Evolutionary conservation across 495 filamentous ascomycete species (phyloP).

Genomic region (Acidiella bohemica): DNA sequence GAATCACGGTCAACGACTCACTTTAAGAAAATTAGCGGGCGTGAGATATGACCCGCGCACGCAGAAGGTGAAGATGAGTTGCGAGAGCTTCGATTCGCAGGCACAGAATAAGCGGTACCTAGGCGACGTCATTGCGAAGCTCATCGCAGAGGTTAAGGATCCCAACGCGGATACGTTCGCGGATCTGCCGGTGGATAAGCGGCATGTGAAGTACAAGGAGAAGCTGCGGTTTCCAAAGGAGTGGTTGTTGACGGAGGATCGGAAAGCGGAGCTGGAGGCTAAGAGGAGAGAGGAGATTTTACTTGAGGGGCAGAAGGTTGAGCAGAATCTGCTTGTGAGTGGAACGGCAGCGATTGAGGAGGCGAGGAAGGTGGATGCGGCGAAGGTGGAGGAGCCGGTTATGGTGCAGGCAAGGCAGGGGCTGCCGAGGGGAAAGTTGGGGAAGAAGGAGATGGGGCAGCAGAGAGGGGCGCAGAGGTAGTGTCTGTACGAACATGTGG

Average conservation of each 20-base stretch:
- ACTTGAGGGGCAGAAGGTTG: slow-evolving; percentile 35
- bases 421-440: slow-evolving; percentile 7
- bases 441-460: slow-evolving; percentile 15
- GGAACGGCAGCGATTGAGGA: slow-evolving; percentile 40
- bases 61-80: slow-evolving; percentile 75
- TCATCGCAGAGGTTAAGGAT: slow-evolving; percentile 65
- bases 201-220: slow-evolving; percentile 63
- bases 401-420: slow-evolving; percentile 19
- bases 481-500: neutral
- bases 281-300: slow-evolving; percentile 37
- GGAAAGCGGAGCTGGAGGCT: slow-evolving; percentile 48
- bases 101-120: slow-evolving; percentile 96
- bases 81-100: slow-evolving; percentile 70
- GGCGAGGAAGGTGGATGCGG: slow-evolving; percentile 23
- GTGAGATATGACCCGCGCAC: slow-evolving; percentile 81
- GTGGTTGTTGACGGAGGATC: slow-evolving; percentile 65
- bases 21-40: slow-evolving; percentile 78
- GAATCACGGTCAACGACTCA: slow-evolving; percentile 51
- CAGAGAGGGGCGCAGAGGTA: slow-evolving; percentile 2
- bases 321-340: slow-evolving; percentile 40
- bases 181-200: slow-evolving; percentile 79
- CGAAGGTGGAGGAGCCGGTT: slow-evolving; percentile 23
- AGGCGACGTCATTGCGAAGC: slow-evolving; percentile 55
- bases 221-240: slow-evolving; percentile 60
- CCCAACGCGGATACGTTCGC: slow-evolving; percentile 57